Evolutionary conservation across 2,329 filamentous ascomycete genomes (phyloP).

Genomic region (Fusarium longipes): DNA sequence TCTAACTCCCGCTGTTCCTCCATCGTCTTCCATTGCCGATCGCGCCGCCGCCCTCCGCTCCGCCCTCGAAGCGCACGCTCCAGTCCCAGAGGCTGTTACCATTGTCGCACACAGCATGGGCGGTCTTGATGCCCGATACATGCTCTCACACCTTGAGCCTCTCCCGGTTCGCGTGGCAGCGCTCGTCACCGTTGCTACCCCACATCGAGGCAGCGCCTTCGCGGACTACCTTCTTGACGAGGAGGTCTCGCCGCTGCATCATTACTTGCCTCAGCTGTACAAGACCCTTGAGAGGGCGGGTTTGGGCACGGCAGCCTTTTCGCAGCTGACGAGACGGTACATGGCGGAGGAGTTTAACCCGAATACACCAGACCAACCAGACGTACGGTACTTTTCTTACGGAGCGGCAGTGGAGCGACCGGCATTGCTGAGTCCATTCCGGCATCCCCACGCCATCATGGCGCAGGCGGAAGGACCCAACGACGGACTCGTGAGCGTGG

Average conservation of each 20-base stretch:
- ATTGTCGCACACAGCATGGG: conserved; percentile 80
- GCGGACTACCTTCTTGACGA: conserved; percentile 64
- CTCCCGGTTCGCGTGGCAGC: conserved; percentile 60
- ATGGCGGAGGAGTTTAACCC: conserved; percentile 71
- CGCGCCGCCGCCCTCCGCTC: conserved; percentile 67
- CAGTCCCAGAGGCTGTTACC: conserved; percentile 67
- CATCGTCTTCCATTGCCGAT: conserved; percentile 69
- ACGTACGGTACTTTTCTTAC: conserved; percentile 71
- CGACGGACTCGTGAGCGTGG: conserved; percentile 75
- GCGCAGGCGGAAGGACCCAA: conserved; percentile 67
- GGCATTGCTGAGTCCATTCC: conserved; percentile 74
- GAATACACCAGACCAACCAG: conserved; percentile 62
- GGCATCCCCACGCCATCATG: conserved; percentile 63
- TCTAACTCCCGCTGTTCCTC: conserved; percentile 70
- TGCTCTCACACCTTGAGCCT: conserved; percentile 68
- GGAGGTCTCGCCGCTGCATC: conserved; percentile 54
- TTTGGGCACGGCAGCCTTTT: conserved; percentile 69
- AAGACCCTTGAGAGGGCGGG: conserved; percentile 62
- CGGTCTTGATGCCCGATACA: conserved; percentile 72
- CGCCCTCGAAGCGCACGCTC: conserved; percentile 61
- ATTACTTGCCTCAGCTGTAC: conserved; percentile 66
- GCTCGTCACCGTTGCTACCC: conserved; percentile 66
- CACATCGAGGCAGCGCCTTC: conserved; percentile 66
- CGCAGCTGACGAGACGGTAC: conserved; percentile 68
- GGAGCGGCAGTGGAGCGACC: conserved; percentile 61